Conservation (phyloP, 805 yeast genomes). For the Candida peoriensis region DNA sequence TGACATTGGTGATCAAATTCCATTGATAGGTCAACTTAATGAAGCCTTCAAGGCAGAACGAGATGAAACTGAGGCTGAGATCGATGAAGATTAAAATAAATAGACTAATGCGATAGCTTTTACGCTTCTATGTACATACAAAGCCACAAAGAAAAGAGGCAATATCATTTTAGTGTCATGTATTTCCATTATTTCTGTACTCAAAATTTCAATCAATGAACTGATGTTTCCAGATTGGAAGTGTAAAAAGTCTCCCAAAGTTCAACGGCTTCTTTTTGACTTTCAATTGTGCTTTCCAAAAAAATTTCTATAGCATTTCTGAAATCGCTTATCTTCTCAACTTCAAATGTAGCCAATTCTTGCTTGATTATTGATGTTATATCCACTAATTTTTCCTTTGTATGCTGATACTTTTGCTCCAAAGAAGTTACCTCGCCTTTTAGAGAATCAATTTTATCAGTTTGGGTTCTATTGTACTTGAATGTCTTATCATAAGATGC, state of each 20-base stretch:
- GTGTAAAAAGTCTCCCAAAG: conserved; percentile 88
- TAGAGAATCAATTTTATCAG: conserved; percentile 55
- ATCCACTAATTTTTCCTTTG: conserved; percentile 55
- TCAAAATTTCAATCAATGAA: conserved; percentile 1
- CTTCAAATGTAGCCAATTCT: conserved; percentile 66
- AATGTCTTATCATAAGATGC: conserved; percentile 39
- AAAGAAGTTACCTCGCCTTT: conserved; percentile 55
- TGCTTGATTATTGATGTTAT: conserved; percentile 60
- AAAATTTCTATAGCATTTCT: conserved; percentile 86
- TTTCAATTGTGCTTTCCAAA: conserved; percentile 84
- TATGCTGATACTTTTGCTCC: conserved; percentile 46
- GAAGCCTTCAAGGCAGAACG: conserved; percentile 27
- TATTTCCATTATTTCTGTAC: no score
- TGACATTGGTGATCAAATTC: conserved; percentile 36
- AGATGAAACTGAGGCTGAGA: conserved; percentile 16
- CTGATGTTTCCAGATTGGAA: conserved; percentile 27
- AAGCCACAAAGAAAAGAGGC: not conserved
- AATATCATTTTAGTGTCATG: no score
- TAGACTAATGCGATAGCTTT: no score
- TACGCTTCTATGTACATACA: no score
- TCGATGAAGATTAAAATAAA: conserved; percentile 9
- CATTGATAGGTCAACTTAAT: conserved; percentile 24
- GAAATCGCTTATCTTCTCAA: conserved; percentile 75
- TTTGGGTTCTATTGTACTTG: conserved; percentile 46
- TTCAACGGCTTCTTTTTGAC: conserved; percentile 88